Conservation (phyloP, 2,329 filamentous ascomycete genomes). For the Ramularia endophylla region DNA sequence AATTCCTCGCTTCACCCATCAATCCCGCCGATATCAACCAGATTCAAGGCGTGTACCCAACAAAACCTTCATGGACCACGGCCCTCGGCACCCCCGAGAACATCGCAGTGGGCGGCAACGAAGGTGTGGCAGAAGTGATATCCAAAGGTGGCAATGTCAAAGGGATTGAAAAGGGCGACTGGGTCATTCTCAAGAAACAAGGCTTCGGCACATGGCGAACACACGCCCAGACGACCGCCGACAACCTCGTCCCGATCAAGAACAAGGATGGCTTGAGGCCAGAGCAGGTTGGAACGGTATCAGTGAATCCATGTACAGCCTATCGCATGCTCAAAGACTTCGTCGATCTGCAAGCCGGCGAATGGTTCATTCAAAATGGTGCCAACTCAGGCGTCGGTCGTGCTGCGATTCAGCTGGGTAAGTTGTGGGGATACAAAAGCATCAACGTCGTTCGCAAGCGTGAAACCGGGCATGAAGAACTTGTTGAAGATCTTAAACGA, state of each 20-base stretch:
- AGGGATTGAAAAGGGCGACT: constrained; percentile 70
- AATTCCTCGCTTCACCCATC: constrained; percentile 83
- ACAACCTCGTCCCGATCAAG: constrained; percentile 61
- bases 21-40: constrained; percentile 99
- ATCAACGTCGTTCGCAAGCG: constrained; percentile 83
- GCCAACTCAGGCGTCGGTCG: constrained; percentile 91
- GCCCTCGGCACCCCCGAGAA: constrained; percentile 70
- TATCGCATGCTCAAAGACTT: constrained; percentile 91
- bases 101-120: constrained; percentile 77
- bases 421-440: constrained; percentile 80
- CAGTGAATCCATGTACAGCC: constrained; percentile 89
- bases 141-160: constrained; percentile 57
- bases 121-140: constrained; percentile 88
- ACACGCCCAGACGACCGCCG: constrained; percentile 62
- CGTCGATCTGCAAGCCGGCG: constrained; percentile 58
- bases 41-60: constrained; percentile 92
- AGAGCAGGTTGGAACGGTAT: constrained; percentile 78
- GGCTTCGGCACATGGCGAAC: constrained; percentile 94
- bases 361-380: constrained; percentile 97
- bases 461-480: constrained; percentile 57
- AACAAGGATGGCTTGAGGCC: constrained; percentile 65
- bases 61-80: constrained; percentile 70
- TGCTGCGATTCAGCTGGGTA: constrained; percentile 81
- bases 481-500: constrained; percentile 55
- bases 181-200: constrained; percentile 81